Conservation (phyloP, 2,329 filamentous ascomycete species). For the Cladosporium cucumerinum region DNA sequence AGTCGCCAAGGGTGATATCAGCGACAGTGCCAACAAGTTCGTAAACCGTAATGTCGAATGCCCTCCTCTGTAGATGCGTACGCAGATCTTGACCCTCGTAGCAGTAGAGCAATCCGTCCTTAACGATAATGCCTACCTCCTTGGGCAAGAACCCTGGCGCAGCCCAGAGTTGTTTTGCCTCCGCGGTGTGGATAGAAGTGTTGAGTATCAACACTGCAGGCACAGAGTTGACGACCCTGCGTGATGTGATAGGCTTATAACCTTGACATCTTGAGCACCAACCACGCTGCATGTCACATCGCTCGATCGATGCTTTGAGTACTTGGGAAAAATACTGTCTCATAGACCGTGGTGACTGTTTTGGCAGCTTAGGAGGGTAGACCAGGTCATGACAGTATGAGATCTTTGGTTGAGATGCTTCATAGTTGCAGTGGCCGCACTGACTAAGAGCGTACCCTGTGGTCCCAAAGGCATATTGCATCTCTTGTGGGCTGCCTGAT, state of each 20-base stretch:
- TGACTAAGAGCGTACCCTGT: slow-evolving; percentile 70
- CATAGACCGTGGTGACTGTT: slow-evolving; percentile 49
- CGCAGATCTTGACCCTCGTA: slow-evolving; percentile 90
- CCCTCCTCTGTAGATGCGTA: slow-evolving; percentile 72
- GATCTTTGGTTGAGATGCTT: slow-evolving; percentile 74
- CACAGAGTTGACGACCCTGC: slow-evolving; percentile 77
- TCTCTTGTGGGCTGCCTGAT: slow-evolving; percentile 56
- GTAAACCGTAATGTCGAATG: slow-evolving; percentile 81
- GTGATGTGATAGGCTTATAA: slow-evolving; percentile 82
- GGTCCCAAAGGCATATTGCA: slow-evolving; percentile 73
- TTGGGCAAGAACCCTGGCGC: slow-evolving; percentile 88
- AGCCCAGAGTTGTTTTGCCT: slow-evolving; percentile 79
- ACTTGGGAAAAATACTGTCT: slow-evolving; percentile 74
- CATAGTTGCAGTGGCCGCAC: slow-evolving; percentile 83
- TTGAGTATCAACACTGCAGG: slow-evolving; percentile 89
- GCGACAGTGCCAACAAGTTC: slow-evolving; percentile 86
- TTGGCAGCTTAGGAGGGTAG: slow-evolving; percentile 59
- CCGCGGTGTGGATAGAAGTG: slow-evolving; percentile 67
- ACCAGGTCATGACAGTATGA: slow-evolving; percentile 82
- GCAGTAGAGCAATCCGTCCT: slow-evolving; percentile 88
- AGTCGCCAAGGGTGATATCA: slow-evolving; percentile 81
- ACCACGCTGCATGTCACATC: slow-evolving; percentile 81
- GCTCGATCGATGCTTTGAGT: slow-evolving; percentile 86
- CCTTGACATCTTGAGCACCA: slow-evolving; percentile 91
- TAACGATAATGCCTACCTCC: slow-evolving; percentile 88